A percentile compares a stretch with the other conserved stretches of the same genome.
These are phyloP conservation scores for Jimgerdemannia flammicorona DNA, from an alignment of 192 early-diverging fungal species.

Conservation along the genomic window DNA sequence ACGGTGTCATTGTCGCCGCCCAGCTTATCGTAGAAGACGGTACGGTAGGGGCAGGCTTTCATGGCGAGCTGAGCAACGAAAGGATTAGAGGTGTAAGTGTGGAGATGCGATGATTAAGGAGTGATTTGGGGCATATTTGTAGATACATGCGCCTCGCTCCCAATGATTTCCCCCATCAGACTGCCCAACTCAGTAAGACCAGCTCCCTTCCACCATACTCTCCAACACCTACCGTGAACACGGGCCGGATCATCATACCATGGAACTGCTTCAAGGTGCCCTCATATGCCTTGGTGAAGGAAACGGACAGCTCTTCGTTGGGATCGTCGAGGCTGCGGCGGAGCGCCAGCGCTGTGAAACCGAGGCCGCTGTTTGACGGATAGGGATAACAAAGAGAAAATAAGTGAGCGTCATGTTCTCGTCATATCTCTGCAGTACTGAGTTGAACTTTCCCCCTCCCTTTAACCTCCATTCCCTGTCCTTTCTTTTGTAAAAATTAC, in stretches of 20 bases:
- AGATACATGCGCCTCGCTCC: neutral
- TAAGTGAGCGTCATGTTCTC: neutral
- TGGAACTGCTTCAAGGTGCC: constrained; percentile 68
- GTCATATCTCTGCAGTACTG: too few relatives aligned
- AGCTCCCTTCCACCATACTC: neutral
- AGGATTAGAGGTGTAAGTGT: neutral
- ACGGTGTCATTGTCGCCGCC: constrained; percentile 59
- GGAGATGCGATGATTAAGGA: neutral
- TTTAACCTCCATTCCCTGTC: too few relatives aligned
- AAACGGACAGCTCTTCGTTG: constrained; percentile 59
- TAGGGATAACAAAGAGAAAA: neutral
- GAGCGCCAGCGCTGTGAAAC: constrained; percentile 71
- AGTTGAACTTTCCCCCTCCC: too few relatives aligned
- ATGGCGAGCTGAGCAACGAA: constrained; percentile 64
- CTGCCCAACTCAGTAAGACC: neutral
- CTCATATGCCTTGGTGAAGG: constrained; percentile 73
- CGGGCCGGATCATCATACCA: constrained; percentile 59
- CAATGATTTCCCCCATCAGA: too few relatives aligned
- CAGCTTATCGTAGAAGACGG: constrained; percentile 85
- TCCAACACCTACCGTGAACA: constrained; percentile 53
- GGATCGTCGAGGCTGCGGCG: constrained; percentile 51
- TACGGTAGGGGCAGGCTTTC: constrained; percentile 88
- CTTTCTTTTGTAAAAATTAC: too few relatives aligned
- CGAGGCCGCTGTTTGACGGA: constrained; percentile 54
- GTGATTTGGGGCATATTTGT: constrained; percentile 1